These are phyloP conservation scores for Hypocreales sp. DNA, from an alignment of 2,329 filamentous ascomycete species.

Conservation along the genomic window DNA sequence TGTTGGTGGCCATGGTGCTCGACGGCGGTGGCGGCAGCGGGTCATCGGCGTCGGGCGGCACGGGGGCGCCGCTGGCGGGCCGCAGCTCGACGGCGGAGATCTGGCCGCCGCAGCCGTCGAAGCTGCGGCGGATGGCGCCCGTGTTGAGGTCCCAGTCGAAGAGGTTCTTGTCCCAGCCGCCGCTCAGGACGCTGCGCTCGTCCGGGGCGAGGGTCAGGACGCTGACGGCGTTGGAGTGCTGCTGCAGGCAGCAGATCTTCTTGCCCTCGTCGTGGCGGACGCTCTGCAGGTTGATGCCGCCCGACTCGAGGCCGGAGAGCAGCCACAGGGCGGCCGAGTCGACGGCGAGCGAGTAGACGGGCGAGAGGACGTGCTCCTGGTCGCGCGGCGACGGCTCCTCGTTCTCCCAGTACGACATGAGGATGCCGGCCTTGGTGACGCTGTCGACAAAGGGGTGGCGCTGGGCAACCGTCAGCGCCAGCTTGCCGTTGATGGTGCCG, in stretches of 20 bases:
- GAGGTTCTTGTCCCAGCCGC: slow-evolving; percentile 92
- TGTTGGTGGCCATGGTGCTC: slow-evolving; percentile 66
- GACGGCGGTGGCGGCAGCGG: slow-evolving; percentile 24
- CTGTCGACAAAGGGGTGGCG: slow-evolving; percentile 94
- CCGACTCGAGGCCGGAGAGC: slow-evolving; percentile 77
- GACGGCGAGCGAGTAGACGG: slow-evolving; percentile 86
- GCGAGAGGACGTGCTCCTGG: slow-evolving; percentile 56
- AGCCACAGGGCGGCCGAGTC: slow-evolving; percentile 86
- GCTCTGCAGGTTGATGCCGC: slow-evolving; percentile 83
- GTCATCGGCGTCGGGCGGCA: slow-evolving; percentile 59
- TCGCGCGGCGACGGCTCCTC: slow-evolving; percentile 50
- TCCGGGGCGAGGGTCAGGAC: slow-evolving; percentile 70
- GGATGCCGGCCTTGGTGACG: slow-evolving; percentile 83
- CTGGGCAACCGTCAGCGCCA: slow-evolving; percentile 86
- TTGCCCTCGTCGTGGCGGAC: slow-evolving; percentile 92
- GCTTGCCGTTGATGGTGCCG: slow-evolving; percentile 87
- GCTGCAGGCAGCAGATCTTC: slow-evolving; percentile 63
- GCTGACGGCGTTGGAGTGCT: slow-evolving; percentile 84
- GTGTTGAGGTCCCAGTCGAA: slow-evolving; percentile 92
- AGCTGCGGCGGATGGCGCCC: slow-evolving; percentile 60
- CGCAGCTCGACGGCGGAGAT: slow-evolving; percentile 80
- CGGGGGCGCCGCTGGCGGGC: slow-evolving; percentile 57
- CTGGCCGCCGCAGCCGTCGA: slow-evolving; percentile 64
- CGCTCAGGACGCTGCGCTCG: slow-evolving; percentile 75
- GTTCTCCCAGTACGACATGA: slow-evolving; percentile 98